Conservation (phyloP, 2,329 filamentous ascomycete genomes). For the Hirsutella minnesotensis region DNA sequence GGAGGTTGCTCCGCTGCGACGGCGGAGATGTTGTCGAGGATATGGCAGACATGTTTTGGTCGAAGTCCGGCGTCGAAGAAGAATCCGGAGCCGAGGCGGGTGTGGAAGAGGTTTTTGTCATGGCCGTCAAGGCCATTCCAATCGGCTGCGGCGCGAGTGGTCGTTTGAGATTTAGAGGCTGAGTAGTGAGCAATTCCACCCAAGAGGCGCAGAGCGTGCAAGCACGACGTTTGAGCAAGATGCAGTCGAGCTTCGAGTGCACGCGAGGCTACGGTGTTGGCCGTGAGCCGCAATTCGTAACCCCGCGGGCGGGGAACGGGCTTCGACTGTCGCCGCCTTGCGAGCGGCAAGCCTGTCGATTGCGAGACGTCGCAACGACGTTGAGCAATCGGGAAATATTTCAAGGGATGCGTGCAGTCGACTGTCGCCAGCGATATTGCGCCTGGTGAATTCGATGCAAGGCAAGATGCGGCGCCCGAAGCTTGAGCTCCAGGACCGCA, state of each 20-base stretch:
- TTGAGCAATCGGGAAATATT: too few species aligned
- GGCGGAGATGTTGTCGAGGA: constrained; percentile 45
- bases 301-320: constrained; percentile 2
- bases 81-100: constrained; percentile 39
- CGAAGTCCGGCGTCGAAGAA: constrained; percentile 29
- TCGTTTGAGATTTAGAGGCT: neutral
- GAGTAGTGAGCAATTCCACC: neutral
- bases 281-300: neutral
- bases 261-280: neutral
- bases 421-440: neutral
- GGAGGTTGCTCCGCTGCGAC: constrained; percentile 45
- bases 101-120: constrained; percentile 45
- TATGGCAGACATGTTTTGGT: constrained; percentile 41
- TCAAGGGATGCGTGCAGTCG: neutral
- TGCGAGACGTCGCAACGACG: too few species aligned
- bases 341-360: neutral
- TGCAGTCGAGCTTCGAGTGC: neutral
- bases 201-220: constrained; percentile 2
- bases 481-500: neutral
- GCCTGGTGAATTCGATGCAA: neutral
- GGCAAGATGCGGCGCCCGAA: neutral
- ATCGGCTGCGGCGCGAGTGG: constrained; percentile 8
- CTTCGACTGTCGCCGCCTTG: neutral
- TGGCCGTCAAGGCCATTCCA: constrained; percentile 34
- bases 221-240: neutral